Evolutionary conservation across 768 basidiomycete species (phyloP), one percentile per base, ranked within the genome.

Genomic region (Mycena olivaceomarginata): DNA sequence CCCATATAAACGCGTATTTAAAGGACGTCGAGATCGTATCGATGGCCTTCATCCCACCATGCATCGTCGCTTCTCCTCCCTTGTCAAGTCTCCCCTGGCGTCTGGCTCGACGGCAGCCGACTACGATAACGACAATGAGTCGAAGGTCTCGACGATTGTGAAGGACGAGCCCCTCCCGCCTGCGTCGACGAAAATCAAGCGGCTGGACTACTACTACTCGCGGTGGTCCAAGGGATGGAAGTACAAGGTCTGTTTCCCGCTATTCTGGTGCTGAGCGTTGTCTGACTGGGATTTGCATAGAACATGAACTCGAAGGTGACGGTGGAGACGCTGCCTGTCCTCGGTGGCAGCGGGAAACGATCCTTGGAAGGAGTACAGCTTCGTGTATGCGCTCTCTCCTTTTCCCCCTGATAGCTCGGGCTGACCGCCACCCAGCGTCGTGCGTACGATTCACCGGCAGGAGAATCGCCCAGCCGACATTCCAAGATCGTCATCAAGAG

Each of bases 171-270:
- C 83, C 0, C 80, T 88, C 3, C 84, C 89, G 70, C 82, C 85
- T 7, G 89, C 90, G 40, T 89, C 89, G 18, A 84, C 91, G 71
- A 92, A 93, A 84, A 85, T 93, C 82, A 92, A 93, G 81, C 90
- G 91, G 2, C 89, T 93, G 59, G 92, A 93, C 80, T 86, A 90
- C 78, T 92, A 91, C 79, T 92, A 90, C 82, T 92, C 90, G 80
- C 84, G 87, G 75, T 92, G 92, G 91, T 85, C 86, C 43, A 91
- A 89, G 80, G 81, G 83, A 22, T 93, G 91, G 91, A 92, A 91
- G 83, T 92, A 93, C 80, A 85, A 85, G 78, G 90, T 90, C 81
- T 31, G 84, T 70, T 5, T 48, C 25, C 12, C 31, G 22, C 46
- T n/a, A 5, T 10, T 56, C 37, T 37, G 1, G 51, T n/a, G 69